Conservation (phyloP, 768 basidiomycete genomes). For the Favolaschia claudopus region DNA sequence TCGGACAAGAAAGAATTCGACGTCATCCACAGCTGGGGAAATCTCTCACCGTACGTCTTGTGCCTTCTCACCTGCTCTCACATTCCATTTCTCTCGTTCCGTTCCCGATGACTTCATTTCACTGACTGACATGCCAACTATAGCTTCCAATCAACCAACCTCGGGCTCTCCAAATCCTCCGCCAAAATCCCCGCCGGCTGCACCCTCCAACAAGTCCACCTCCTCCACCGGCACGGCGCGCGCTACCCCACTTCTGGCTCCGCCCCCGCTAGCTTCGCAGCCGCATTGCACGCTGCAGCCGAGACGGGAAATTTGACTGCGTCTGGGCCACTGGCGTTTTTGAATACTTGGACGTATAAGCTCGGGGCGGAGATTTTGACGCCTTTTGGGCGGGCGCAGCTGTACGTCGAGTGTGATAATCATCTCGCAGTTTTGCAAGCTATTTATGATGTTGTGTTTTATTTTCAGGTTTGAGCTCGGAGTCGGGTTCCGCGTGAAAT, state of each 20-base stretch:
- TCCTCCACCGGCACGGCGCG: constrained; percentile 77
- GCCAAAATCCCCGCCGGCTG: constrained; percentile 56
- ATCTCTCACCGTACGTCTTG: constrained; percentile 57
- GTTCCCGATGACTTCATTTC: too few species aligned
- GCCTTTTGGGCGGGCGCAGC: constrained; percentile 75
- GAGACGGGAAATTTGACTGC: constrained; percentile 52
- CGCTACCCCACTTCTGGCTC: constrained; percentile 60
- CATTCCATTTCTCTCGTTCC: too few species aligned
- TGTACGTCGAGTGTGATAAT: too few species aligned
- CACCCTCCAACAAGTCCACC: constrained; percentile 56
- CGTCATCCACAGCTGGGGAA: constrained; percentile 55
- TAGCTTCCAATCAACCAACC: constrained; percentile 58
- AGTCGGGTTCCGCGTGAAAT: too few species aligned
- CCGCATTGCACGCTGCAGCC: constrained; percentile 55
- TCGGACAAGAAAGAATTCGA: constrained; percentile 51
- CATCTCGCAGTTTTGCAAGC: too few species aligned
- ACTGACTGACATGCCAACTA: too few species aligned
- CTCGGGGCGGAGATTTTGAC: constrained; percentile 78
- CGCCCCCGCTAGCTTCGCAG: constrained; percentile 52
- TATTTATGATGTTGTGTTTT: too few species aligned
- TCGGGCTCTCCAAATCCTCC: constrained; percentile 56
- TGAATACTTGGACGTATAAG: constrained; percentile 77
- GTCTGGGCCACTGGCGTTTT: constrained; percentile 61
- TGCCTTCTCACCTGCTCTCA: too few species aligned
- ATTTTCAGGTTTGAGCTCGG: too few species aligned